Base-by-base conservation (phyloP, 2,329 filamentous ascomycete species). In the Colletotrichum sp. region DNA sequence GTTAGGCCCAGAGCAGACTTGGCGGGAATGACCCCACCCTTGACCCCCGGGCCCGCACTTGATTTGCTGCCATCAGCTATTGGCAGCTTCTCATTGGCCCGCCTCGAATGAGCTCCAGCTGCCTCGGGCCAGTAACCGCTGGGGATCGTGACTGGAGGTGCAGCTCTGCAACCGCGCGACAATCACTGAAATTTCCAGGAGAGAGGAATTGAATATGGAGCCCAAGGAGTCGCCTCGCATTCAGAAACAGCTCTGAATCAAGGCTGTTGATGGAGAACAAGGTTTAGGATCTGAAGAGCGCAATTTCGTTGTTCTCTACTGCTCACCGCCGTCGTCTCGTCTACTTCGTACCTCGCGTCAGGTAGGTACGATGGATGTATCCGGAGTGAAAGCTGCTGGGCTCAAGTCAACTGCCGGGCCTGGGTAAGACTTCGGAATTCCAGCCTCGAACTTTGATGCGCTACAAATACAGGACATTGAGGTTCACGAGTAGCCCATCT, bases 161-260 rank as follows among this genome's bases (percentile, higher is more conserved):
- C 75, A 77, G 71, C 52, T 75, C 67, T 75, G 71, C 67, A 77
- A 71, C 75, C 75, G 75, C 75, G 75, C 75, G 75, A 77, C 60
- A 77, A 76, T 55, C 32, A 59, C 24, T 71, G 26, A 26, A 28
- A 49, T 63, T 55, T 24, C 60, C 16, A 36, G 55, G n/a, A 36
- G 34, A 55, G 64, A 52, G 12, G n/a, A 26, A 30, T 65, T 52
- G 15, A 21, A 4, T 21, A 70, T 49, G 66, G 44, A 49, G 6
- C 44, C 52, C 44, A 36, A 30, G 52, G 60, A 59, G 57, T 49
- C 6, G 44, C 24, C 63, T 59, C 13, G 18, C 9, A 18, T 21
- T 34, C n/a, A 52, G 34, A 60, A 57, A 57, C 39, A 30, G 13
- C 55, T 26, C n/a, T 57, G 18, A 16, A 57, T 74, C 57, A 64